Base-by-base conservation (phyloP, 331 rosid species). In the Cydonia oblonga region DNA sequence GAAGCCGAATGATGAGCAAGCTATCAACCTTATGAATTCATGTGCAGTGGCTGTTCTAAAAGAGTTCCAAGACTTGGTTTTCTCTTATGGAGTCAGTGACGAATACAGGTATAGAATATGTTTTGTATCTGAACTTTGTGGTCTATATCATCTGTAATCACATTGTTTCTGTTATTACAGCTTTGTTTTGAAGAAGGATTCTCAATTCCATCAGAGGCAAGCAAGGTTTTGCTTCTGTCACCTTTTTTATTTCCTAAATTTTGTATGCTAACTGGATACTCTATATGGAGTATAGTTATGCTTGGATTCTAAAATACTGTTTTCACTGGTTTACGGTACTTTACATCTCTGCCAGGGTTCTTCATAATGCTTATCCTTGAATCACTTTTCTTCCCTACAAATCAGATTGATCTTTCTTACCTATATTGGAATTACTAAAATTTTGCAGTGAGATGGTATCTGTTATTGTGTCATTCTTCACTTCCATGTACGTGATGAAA, bases 1-100 rank as follows among this genome's bases (percentile, higher is more conserved):
- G 82, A 90, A 93, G 85, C 98, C 96, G 5, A 93, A 90, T 80
- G 98, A 93, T 79, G 91, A 80, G 75, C 83, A 77, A 56, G 97
- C 97, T 76, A 85, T 93, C 78, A 85, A 89, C 59, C 88, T 90
- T 78, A 90, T 90, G 98, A 93, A 93, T 77, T 77, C 81, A 11
- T 87, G 96, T 87, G 93, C 97, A 51, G 72, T 83, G 75, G 85
- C 89, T 66, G 90, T 92, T 75, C 60, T 83, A 42, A 84, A 84
- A 83, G 86, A 92, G 87, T 89, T 88, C 79, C 79, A 68, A 42
- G 93, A 88, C 75, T 54, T 84, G 66, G 88, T 90, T 28, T 93
- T 88, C 73, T 80, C 97, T 20, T 92, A 84, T 75, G 96, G 98
- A 29, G 93, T 88, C 74, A 86, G 97, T 57, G 97, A 93, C 23